Evolutionary conservation across 768 basidiomycete genomes (phyloP), one percentile per base, ranked within the genome.

Genomic region (Boletus rubropictus): DNA sequence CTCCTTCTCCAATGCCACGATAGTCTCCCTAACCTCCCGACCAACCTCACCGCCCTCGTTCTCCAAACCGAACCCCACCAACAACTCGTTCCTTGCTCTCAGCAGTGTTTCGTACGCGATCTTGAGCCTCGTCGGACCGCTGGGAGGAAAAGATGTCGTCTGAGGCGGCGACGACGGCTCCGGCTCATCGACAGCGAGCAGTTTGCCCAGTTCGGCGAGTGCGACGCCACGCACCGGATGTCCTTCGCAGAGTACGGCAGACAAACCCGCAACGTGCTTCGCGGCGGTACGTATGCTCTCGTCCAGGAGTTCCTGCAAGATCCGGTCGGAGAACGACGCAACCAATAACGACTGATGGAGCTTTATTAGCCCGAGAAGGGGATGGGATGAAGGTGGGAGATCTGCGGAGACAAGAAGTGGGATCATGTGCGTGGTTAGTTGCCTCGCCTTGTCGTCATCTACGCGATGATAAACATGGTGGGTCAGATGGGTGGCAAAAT

Each of bases 161-260:
- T 51, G 34, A 24, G 49, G 17, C 28, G 59, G 15, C 56, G 52
- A 36, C 12, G 54, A 50, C 2, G 80, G 77, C 3, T 66, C 63
- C 0, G 81, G 82, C 59, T 90, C 88, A 55, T 91, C 87, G 0
- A 91, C 84, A 0, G 80, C 79, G 6, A 93, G 72, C 7, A 92
- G 68, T 67, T 91, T 93, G 0, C 87, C 90, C 6, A 89, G 71
- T 62, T 94, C 91, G 3, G 84, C 81, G 7, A 84, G 68, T 4
- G 86, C 81, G 20, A 94, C 69, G 0, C 79, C 89, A 1, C 87
- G 75, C 1, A 86, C 76, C 0, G 93, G 91, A 61, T 95, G 92
- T 2, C 86, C 86, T 9, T 70, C 62, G 0, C 70, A 64, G 15
- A 90, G 73, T 3, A 88, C 60, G 11, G 60, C 63, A 4, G 66